Conservation (phyloP, 768 basidiomycete species). For the Lyophyllum atratum region DNA sequence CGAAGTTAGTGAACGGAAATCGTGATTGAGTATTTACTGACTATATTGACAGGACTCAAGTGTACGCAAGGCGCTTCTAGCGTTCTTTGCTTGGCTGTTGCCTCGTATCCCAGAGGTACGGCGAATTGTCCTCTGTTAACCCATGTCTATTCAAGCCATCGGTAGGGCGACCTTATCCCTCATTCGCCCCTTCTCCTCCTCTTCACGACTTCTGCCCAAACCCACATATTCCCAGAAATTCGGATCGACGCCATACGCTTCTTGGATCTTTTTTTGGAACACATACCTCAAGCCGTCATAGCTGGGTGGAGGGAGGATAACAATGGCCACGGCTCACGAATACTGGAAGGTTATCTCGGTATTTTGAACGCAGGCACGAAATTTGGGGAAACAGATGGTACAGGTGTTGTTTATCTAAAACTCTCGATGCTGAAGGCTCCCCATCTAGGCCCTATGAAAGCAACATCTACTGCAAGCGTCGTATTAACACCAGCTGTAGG, state of each 20-base stretch:
- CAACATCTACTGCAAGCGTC: conserved; percentile 66
- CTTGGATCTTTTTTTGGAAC: conserved; percentile 71
- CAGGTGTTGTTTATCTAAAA: neutral
- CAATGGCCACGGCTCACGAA: conserved; percentile 56
- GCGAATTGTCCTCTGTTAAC: neutral
- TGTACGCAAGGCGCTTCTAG: conserved; percentile 73
- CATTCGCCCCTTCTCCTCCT: conserved; percentile 78
- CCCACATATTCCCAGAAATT: conserved; percentile 94
- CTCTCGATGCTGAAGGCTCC: neutral
- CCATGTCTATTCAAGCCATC: neutral
- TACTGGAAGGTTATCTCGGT: conserved; percentile 81
- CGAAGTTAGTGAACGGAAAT: conserved; percentile 54
- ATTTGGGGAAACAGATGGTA: conserved; percentile 60
- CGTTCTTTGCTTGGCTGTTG: conserved; percentile 75
- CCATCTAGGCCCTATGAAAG: conserved; percentile 37
- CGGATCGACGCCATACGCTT: conserved; percentile 86
- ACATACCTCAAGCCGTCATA: conserved; percentile 67
- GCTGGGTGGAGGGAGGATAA: conserved; percentile 64
- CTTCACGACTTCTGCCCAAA: conserved; percentile 88
- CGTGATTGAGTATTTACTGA: conserved; percentile 10
- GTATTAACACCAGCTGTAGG: conserved; percentile 65
- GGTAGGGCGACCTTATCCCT: conserved; percentile 69
- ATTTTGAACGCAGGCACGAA: conserved; percentile 70
- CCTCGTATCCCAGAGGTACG: conserved; percentile 54
- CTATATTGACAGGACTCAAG: conserved; percentile 60